A percentile compares a stretch with the other conserved stretches of the same genome.
Conservation (phyloP, 495 filamentous ascomycete species). For the Annulohypoxylon nitens region DNA sequence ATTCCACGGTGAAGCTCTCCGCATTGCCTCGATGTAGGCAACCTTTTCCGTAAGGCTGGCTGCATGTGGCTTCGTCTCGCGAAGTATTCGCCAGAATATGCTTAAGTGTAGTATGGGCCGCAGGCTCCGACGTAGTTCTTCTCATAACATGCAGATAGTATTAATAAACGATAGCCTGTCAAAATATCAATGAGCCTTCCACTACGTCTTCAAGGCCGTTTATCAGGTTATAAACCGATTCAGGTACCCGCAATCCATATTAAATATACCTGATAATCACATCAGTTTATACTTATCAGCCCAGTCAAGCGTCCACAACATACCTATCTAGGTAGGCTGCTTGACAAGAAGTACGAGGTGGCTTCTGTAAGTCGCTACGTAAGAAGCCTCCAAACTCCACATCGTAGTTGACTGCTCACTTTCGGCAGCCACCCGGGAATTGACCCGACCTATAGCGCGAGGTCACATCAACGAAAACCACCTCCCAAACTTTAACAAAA, state of each 20-base stretch:
- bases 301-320: conserved; percentile 2
- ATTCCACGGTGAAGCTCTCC: conserved; percentile 21
- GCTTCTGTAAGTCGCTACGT: conserved; percentile 4
- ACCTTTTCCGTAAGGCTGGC: conserved; percentile 31
- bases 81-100: conserved; percentile 1
- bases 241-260: conserved; percentile 41
- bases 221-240: conserved; percentile 22
- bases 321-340: neutral
- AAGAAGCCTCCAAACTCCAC: conserved; percentile 5
- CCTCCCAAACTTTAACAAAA: conserved; percentile 40
- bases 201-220: neutral
- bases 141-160: conserved; percentile 18
- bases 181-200: conserved; percentile 1
- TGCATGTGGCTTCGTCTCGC: conserved; percentile 37
- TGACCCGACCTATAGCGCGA: conserved; percentile 15
- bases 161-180: conserved; percentile 15
- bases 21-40: conserved; percentile 24
- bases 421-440: conserved; percentile 32
- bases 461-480: conserved; percentile 44
- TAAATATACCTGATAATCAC: conserved; percentile 15
- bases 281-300: conserved; percentile 14
- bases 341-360: neutral
- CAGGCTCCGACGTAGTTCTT: conserved; percentile 1
- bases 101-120: conserved; percentile 14
- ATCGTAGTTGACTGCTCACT: conserved; percentile 11